Conservation (phyloP, 2,329 filamentous ascomycete genomes). For the Colletotrichum endophyticum region DNA sequence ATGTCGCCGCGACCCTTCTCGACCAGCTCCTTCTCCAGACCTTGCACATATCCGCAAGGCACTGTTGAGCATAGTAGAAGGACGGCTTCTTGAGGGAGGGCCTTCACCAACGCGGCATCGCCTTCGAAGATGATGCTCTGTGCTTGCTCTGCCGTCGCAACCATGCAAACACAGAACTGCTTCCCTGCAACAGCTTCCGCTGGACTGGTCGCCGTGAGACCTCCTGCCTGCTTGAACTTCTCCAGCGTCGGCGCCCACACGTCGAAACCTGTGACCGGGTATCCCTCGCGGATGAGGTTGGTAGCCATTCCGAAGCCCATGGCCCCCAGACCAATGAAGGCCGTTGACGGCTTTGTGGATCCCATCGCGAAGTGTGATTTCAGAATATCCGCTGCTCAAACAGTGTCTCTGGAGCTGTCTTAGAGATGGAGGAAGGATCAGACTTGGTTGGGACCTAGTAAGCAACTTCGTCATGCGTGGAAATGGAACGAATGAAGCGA, state of each 20-base stretch:
- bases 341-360: neutral
- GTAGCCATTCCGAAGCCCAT: slow-evolving; percentile 87
- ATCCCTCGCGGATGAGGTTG: slow-evolving; percentile 71
- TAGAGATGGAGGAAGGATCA: neutral
- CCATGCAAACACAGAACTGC: slow-evolving; percentile 74
- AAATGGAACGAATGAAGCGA: neutral
- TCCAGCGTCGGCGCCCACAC: slow-evolving; percentile 71
- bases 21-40: slow-evolving; percentile 61
- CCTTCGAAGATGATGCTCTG: slow-evolving; percentile 68
- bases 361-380: neutral
- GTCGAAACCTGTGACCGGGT: slow-evolving; percentile 73
- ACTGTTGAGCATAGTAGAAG: slow-evolving; percentile 65
- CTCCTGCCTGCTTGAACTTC: slow-evolving; percentile 67
- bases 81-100: neutral
- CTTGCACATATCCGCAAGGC: slow-evolving; percentile 67
- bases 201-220: slow-evolving; percentile 62
- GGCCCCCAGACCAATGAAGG: slow-evolving; percentile 77
- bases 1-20: slow-evolving; percentile 65
- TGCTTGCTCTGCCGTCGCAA: slow-evolving; percentile 74
- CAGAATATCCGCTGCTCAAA: neutral
- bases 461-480: neutral
- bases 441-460: accelerated
- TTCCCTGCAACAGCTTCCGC: slow-evolving; percentile 65
- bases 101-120: slow-evolving; percentile 50
- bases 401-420: neutral